Evolutionary conservation across 2,329 filamentous ascomycete species (phyloP).

Genomic region (Cercospora sojina): DNA sequence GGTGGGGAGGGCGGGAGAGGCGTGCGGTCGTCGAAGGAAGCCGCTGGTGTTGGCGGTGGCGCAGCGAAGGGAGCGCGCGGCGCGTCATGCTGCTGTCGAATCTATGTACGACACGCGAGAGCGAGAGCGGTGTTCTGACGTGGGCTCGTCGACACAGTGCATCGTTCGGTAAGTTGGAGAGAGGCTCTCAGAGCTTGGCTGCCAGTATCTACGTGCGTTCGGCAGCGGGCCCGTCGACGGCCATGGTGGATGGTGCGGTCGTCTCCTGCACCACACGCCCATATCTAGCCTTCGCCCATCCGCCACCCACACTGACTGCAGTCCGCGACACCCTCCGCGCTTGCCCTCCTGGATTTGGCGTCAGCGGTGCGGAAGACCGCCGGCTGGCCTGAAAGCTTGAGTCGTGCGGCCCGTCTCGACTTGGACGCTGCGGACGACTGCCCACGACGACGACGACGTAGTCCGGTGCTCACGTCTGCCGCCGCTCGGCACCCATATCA

Average conservation of each 20-base stretch:
- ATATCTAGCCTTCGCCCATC: background rate
- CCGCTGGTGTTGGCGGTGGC: background rate
- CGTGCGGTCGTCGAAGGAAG: background rate
- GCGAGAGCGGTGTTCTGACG: background rate
- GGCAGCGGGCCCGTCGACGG: background rate
- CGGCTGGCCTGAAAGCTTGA: background rate
- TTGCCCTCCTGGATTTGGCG: background rate
- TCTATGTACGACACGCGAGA: background rate
- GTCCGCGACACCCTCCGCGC: background rate
- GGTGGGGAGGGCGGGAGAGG: background rate
- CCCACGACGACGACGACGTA: background rate
- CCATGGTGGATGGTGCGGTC: background rate
- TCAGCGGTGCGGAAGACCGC: background rate
- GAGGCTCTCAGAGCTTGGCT: background rate
- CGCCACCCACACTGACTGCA: background rate
- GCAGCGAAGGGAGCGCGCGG: background rate
- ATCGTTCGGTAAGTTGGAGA: background rate
- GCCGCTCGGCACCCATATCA: background rate
- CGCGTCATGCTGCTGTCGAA: background rate
- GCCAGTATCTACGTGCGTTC: background rate
- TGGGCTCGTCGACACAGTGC: background rate
- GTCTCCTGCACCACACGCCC: background rate
- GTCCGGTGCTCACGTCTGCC: background rate
- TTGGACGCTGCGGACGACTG: background rate
- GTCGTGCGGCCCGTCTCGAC: background rate